Evolutionary conservation across 164 flowering plant species (phyloP), one percentile per base, ranked within the genome.

Genomic region (Annona cherimola): DNA sequence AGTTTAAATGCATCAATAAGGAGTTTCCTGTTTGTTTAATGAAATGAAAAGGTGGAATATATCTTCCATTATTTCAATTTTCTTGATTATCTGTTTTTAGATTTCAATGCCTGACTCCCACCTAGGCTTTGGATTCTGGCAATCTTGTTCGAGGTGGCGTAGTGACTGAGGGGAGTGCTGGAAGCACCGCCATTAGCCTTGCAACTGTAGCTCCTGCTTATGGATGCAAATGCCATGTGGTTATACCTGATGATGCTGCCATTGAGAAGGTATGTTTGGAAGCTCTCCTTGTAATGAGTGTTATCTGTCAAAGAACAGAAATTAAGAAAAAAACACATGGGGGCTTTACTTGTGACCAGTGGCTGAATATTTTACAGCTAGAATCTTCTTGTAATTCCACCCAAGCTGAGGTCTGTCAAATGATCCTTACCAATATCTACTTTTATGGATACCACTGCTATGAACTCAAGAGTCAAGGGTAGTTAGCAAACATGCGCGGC

Each of bases 221-320:
- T 86, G 98, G 99, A 63, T 96, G 99, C 79, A 92, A 87, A 78
- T 92, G 98, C 77, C 98, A 91, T 82, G 99, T 93, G 9, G 99
- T 96, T 73, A 96, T 96, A 69, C 99, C 99, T 14, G 99, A 96
- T 88, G 99, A 93, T 78, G 99, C 69, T 81, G 99, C 99, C 54
- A 84, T 90, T 74, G 99, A 96, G 80, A 96, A 96, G 88, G 99
- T 93, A 78, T 61, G 66, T 65, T 19, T 45, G 61, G 66, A 11
- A 4, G 19, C 18, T 39, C 18, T 11, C 45, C 19, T 4, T 57
- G 0, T 45, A 18, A 9, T 26, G 39, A 12, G 41, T 41, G 35
- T 26, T 26, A 26, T 26, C 35, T 26, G 57, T 16, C 57, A 50
- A 7, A 11, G 14, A 50, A 50, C 14, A 45, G 11, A 9, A 8